These are phyloP conservation scores for Claviceps capensis DNA, from an alignment of 2,329 filamentous ascomycete species.

Conservation along the genomic window DNA sequence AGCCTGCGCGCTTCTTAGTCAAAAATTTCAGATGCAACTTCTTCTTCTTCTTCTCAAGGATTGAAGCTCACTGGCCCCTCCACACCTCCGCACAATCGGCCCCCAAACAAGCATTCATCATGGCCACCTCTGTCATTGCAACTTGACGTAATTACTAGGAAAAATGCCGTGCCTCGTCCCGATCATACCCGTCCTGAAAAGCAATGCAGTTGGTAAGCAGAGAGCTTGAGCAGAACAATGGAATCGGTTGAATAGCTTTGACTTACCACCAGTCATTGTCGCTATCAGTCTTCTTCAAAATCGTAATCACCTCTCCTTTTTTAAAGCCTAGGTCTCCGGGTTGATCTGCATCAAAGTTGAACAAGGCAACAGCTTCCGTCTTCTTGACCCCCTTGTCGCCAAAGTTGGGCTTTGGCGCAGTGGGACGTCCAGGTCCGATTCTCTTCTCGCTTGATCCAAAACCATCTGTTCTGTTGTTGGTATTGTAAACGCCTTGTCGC, in stretches of 20 bases:
- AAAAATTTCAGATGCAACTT: too few species aligned
- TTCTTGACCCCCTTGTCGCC: slow-evolving; percentile 43
- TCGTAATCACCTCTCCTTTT: slow-evolving; percentile 92
- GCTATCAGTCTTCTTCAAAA: slow-evolving; percentile 86
- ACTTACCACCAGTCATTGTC: slow-evolving; percentile 86
- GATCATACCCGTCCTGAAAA: slow-evolving; percentile 67
- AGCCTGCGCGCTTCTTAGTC: too few species aligned
- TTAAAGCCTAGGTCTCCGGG: slow-evolving; percentile 88
- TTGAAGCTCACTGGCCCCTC: too few species aligned
- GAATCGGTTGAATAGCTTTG: too few species aligned
- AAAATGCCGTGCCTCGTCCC: slow-evolving; percentile 82
- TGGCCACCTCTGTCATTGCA: slow-evolving; percentile 36
- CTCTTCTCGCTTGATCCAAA: slow-evolving; percentile 23
- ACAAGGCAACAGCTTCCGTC: slow-evolving; percentile 83
- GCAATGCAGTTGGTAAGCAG: neutral
- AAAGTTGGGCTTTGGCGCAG: slow-evolving; percentile 83
- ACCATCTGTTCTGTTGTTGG: slow-evolving; percentile 13
- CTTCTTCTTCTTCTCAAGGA: too few species aligned
- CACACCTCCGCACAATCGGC: too few species aligned
- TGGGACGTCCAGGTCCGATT: slow-evolving; percentile 59
- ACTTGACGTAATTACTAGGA: slow-evolving; percentile 66
- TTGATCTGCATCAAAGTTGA: slow-evolving; percentile 89
- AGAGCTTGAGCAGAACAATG: neutral
- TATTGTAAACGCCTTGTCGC: slow-evolving; percentile 31
- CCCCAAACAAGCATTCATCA: neutral